These are phyloP conservation scores for Cystobasidium onofrii DNA, from an alignment of 768 basidiomycete genomes.

Conservation along the genomic window DNA sequence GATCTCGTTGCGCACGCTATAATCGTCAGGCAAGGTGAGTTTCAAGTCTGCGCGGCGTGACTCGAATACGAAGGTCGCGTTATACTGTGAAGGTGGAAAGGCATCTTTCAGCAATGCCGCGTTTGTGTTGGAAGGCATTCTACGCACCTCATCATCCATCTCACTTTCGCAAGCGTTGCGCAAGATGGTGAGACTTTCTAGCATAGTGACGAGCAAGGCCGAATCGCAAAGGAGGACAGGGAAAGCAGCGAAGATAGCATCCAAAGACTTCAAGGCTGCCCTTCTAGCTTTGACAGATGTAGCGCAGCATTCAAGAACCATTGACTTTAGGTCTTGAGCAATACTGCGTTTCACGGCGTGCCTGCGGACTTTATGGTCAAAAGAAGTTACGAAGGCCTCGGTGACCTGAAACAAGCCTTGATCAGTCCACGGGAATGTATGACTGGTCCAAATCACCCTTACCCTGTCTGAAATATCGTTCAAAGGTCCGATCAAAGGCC, in stretches of 20 bases:
- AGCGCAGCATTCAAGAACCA: conserved; percentile 73
- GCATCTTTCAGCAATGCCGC: neutral
- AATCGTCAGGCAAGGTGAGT: conserved; percentile 76
- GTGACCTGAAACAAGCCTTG: conserved; percentile 56
- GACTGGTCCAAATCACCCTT: conserved; percentile 57
- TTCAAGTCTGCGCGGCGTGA: conserved; percentile 69
- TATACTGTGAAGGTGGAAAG: conserved; percentile 55
- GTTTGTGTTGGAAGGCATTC: neutral
- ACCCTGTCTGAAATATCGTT: conserved; percentile 47
- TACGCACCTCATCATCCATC: conserved; percentile 72
- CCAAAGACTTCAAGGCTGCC: conserved; percentile 71
- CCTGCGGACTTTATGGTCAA: conserved; percentile 66
- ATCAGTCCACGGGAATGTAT: conserved; percentile 54
- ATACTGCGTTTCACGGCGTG: conserved; percentile 66
- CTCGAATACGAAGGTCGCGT: conserved; percentile 71
- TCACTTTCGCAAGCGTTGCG: conserved; percentile 83
- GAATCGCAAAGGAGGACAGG: conserved; percentile 90
- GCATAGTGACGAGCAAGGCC: conserved; percentile 72
- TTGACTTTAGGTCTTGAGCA: conserved; percentile 62
- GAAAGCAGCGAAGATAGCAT: conserved; percentile 77
- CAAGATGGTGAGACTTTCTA: conserved; percentile 83
- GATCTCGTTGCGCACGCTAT: conserved; percentile 74
- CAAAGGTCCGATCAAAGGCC: conserved; percentile 66
- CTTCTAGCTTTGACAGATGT: conserved; percentile 71
- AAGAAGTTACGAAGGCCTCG: conserved; percentile 60